Evolutionary conservation across 169 alveolate species (phyloP), one percentile per base, ranked within the genome.

Genomic region (Plasmodium yoelii): DNA sequence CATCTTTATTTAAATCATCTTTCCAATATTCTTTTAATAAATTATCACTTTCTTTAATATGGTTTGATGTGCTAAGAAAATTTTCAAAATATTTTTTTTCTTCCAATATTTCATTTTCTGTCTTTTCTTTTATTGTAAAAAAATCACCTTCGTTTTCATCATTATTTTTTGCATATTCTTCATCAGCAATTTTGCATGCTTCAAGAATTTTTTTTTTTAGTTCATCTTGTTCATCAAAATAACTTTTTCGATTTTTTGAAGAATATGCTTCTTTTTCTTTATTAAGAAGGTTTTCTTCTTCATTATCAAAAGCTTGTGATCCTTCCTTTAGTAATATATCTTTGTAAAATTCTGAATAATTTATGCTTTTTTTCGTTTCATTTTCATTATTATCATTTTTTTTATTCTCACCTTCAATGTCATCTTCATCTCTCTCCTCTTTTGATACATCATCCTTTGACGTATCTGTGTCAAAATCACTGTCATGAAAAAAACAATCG

Each of bases 251-350:
- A 49, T 57, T 89, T 61, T 60, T 49, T 46, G 49, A 2, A 6
- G 53, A 42, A 28, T 34, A 19, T 2, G 47, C 24, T 49, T 55
- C 88, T 42, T 77, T 63, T 84, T 61, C 82, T 70, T 47, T 84
- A 55, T 34, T 51, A 46, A 64, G 53, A 26, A 80, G 42, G 13
- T 80, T 71, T 72, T 92, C 92, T 12, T 72, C 92, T 39, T 93
- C 94, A 15, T 88, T 67, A 6, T 87, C 95, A 69, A 92, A 73
- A 5, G 88, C 93, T 51, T 93, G 94, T 7, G 95, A 87, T 12
- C 96, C 96, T 18, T 93, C 94, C 44, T 91, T 90, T 51, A 93
- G 59, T 73, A 93, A 73, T 10, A 93, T 93, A 57, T 93, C 93
- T 44, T 92, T 87, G 34, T 84, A 86, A 80, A 89, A 75, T 26